A percentile compares a stretch with the other conserved stretches of the same genome.
Evolutionary conservation across 108 stramenopile genomes (phyloP).

Genomic region (Cylindrotheca fusiformis): DNA sequence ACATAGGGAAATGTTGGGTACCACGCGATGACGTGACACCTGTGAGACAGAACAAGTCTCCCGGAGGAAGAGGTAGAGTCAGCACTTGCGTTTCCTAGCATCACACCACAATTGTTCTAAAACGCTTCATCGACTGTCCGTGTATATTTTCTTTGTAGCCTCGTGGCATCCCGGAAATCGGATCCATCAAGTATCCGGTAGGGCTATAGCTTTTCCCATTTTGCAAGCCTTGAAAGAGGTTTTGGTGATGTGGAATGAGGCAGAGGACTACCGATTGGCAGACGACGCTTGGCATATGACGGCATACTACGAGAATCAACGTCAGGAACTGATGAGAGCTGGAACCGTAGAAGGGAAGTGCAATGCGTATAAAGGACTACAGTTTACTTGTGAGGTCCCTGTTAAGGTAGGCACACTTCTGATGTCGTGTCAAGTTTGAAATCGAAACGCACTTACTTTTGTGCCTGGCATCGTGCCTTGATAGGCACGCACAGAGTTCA

Average conservation of each 20-base stretch:
- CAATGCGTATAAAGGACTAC: no score
- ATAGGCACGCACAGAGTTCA: conserved; percentile 55
- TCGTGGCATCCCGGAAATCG: conserved; percentile 61
- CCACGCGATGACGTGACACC: conserved; percentile 50
- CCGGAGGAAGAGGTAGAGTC: conserved; percentile 33
- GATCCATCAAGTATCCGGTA: conserved; percentile 56
- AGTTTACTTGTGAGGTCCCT: conserved; percentile 38
- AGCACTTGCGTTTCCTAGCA: no score
- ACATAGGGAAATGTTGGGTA: conserved; percentile 63
- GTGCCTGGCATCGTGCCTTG: no score
- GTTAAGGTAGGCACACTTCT: conserved; percentile 53
- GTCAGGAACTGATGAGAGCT: no score
- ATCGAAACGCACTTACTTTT: no score
- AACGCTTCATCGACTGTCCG: neutral
- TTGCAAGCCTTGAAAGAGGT: conserved; percentile 52
- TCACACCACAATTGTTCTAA: neutral
- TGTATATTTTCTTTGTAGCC: neutral
- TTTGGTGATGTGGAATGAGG: conserved; percentile 48
- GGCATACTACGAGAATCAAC: conserved; percentile 30
- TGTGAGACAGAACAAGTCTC: conserved; percentile 29
- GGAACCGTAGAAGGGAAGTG: no score
- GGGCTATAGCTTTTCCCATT: conserved; percentile 53
- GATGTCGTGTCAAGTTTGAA: no score
- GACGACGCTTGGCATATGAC: conserved; percentile 65
- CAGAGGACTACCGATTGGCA: conserved; percentile 17